Conservation (phyloP, 1,284 basidiomycete species). For the Tetrapyrgos nigripes region DNA sequence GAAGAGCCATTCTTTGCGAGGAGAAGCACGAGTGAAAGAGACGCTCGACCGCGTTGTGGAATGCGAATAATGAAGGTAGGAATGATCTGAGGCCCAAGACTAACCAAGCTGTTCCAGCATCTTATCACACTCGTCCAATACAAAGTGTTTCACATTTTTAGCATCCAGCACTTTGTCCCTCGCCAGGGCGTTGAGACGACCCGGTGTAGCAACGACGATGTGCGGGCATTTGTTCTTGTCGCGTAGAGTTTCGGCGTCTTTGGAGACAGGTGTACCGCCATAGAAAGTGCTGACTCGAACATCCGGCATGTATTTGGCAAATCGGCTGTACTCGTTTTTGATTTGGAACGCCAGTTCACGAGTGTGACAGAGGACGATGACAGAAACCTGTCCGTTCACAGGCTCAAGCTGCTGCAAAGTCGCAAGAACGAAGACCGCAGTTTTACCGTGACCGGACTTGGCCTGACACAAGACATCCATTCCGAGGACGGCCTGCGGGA, state of each 20-base stretch:
- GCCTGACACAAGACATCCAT: constrained; percentile 99
- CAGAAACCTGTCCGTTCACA: constrained; percentile 97
- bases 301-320: constrained; percentile 99
- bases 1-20: constrained; percentile 30
- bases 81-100: constrained; percentile 69
- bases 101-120: constrained; percentile 99
- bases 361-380: constrained; percentile 98
- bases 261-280: constrained; percentile 94
- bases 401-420: constrained; percentile 99
- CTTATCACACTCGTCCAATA: constrained; percentile 99
- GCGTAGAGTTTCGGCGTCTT: constrained; percentile 94
- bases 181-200: constrained; percentile 91
- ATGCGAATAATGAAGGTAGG: constrained; percentile 44
- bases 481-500: constrained; percentile 98
- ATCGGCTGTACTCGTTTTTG: constrained; percentile 99
- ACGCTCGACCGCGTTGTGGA: constrained; percentile 41
- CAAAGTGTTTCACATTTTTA: constrained; percentile 97
- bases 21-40: constrained; percentile 29
- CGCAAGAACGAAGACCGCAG: constrained; percentile 98
- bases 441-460: constrained; percentile 99
- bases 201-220: constrained; percentile 98
- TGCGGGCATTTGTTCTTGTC: constrained; percentile 99
- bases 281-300: constrained; percentile 98
- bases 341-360: constrained; percentile 99
- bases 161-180: constrained; percentile 94